Evolutionary conservation across 257 asterid species (phyloP).

Genomic region (Avicennia marina): DNA sequence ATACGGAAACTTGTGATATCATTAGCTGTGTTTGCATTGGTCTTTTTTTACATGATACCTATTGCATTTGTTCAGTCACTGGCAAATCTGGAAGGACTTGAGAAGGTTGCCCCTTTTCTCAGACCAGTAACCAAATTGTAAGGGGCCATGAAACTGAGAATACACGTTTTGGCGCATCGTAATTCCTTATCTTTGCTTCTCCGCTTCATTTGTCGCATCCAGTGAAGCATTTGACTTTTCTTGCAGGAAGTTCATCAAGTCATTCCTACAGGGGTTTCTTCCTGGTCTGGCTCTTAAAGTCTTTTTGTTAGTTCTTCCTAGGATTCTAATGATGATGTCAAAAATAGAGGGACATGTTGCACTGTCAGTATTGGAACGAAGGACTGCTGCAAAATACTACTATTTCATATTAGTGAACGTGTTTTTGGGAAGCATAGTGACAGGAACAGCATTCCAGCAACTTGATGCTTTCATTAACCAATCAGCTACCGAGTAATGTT

Average conservation of each 20-base stretch:
- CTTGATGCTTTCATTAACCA: constrained; percentile 86
- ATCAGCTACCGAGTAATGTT: constrained; percentile 75
- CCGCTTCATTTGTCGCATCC: background rate
- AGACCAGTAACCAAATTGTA: constrained; percentile 76
- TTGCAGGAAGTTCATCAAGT: constrained; percentile 80
- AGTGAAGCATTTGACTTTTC: constrained; percentile 6
- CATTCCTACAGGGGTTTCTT: constrained; percentile 88
- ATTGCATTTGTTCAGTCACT: constrained; percentile 92
- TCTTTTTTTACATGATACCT: constrained; percentile 97
- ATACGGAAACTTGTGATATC: constrained; percentile 66
- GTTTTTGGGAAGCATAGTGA: constrained; percentile 90
- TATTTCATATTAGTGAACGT: constrained; percentile 93
- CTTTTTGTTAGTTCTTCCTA: constrained; percentile 65
- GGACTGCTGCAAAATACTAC: constrained; percentile 79
- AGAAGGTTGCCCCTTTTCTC: constrained; percentile 82
- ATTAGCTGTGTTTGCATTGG: constrained; percentile 54
- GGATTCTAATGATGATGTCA: constrained; percentile 79
- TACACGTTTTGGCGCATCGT: background rate
- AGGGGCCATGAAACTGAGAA: background rate
- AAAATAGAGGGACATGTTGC: constrained; percentile 86
- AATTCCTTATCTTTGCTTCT: background rate
- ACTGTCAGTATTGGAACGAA: constrained; percentile 65
- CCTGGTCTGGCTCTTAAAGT: constrained; percentile 93
- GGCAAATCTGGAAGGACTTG: constrained; percentile 92
- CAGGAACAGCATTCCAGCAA: constrained; percentile 97